These are phyloP conservation scores for Penicillium italicum DNA, from an alignment of 2,329 filamentous ascomycete species.

Conservation along the genomic window DNA sequence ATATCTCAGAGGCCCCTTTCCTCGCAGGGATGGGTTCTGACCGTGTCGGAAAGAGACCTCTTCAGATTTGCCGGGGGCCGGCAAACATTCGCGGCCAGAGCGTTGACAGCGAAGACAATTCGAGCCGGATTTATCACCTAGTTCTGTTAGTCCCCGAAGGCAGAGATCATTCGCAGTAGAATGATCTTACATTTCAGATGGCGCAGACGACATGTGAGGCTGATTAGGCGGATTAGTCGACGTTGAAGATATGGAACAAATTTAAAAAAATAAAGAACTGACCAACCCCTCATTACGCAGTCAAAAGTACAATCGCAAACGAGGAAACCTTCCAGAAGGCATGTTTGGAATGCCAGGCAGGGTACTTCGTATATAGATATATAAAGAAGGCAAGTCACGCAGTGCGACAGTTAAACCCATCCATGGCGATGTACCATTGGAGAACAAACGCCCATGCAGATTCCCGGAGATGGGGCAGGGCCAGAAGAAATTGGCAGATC, in stretches of 20 bases:
- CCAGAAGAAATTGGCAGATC: slow-evolving; percentile 8
- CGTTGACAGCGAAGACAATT: slow-evolving; percentile 37
- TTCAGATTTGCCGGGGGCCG: slow-evolving; percentile 33
- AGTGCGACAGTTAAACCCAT: neutral
- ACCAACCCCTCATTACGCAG: slow-evolving; percentile 41
- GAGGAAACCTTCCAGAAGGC: slow-evolving; percentile 25
- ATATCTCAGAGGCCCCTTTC: slow-evolving; percentile 34
- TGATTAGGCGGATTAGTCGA: slow-evolving; percentile 15
- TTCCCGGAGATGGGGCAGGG: neutral
- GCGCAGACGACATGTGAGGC: slow-evolving; percentile 39
- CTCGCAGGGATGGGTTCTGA: slow-evolving; percentile 36
- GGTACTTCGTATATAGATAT: slow-evolving; percentile 7
- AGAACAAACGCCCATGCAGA: neutral
- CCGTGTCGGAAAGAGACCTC: slow-evolving; percentile 38
- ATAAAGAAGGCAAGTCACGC: slow-evolving; percentile 8
- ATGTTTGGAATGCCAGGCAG: slow-evolving; percentile 12
- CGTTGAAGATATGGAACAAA: neutral
- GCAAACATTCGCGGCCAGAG: slow-evolving; percentile 36
- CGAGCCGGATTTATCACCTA: slow-evolving; percentile 36
- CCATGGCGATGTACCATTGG: neutral
- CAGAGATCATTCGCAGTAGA: too few species aligned
- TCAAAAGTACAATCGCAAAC: slow-evolving; percentile 19
- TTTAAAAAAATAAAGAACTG: slow-evolving; percentile 16
- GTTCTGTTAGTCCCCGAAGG: neutral
- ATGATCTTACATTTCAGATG: slow-evolving; percentile 35